A percentile compares a stretch with the other conserved stretches of the same genome.
phyloP scores from a whole-genome alignment of 164 flowering plant genomes.

The Aristolochia fimbriata region DNA sequence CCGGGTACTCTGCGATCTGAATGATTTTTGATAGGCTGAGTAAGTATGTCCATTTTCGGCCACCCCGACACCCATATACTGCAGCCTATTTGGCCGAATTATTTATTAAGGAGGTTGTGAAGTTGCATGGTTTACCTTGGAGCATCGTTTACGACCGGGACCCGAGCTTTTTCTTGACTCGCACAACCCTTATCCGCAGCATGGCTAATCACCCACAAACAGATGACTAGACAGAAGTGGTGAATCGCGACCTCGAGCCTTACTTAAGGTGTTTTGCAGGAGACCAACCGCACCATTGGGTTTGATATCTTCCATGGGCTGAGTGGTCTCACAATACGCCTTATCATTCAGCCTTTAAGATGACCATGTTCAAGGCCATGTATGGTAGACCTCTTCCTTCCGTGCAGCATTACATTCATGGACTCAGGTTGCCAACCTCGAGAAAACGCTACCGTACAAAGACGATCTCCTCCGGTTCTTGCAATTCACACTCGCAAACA shows the following conservation, averaged over 20 bases:
- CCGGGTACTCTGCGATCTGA: background rate
- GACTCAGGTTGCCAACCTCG: background rate
- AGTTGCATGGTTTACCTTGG: conserved; percentile 4
- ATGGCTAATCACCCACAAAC: conserved; percentile 2
- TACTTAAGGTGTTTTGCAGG: background rate
- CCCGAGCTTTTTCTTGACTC: background rate
- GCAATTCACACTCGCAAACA: background rate
- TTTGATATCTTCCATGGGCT: background rate
- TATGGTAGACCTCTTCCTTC: background rate
- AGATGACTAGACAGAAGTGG: conserved; percentile 1
- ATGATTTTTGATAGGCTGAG: conserved; percentile 8
- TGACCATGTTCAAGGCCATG: background rate
- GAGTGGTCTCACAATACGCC: too few relatives aligned
- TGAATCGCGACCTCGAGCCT: background rate
- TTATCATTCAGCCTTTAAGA: background rate
- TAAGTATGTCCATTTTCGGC: conserved; percentile 1
- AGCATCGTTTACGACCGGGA: conserved; percentile 6
- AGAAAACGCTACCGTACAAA: background rate
- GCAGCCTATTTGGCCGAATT: background rate
- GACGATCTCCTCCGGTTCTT: background rate
- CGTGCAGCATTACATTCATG: background rate
- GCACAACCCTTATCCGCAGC: background rate
- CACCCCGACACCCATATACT: background rate
- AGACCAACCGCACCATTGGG: background rate
- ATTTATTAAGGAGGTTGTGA: background rate